Conservation (phyloP, 208 protist genomes). For the Naegleria gruberi region DNA sequence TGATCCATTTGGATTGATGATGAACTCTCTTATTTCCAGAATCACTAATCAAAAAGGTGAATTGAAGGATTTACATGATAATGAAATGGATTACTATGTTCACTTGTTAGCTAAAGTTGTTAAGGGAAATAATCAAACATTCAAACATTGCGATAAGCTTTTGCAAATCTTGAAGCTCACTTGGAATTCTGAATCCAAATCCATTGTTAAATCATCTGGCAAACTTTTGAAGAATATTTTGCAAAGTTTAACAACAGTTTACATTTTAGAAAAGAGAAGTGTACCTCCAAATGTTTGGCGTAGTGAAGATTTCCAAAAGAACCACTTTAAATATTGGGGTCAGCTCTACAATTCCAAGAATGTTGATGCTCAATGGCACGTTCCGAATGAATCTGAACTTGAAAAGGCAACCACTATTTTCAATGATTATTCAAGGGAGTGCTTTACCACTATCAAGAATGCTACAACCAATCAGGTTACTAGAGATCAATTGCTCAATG, state of each 20-base stretch:
- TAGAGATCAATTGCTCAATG: not conserved
- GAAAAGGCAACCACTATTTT: not conserved
- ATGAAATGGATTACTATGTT: not conserved
- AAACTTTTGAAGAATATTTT: slow-evolving; percentile 11
- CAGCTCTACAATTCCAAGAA: not conserved
- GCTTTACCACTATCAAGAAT: not conserved
- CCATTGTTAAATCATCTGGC: not conserved
- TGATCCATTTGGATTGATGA: not conserved
- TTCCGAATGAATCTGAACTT: not conserved
- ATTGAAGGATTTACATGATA: not conserved
- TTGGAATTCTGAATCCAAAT: not conserved
- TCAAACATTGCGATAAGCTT: not conserved
- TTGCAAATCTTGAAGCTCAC: not conserved
- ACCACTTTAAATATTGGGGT: slow-evolving; percentile 13
- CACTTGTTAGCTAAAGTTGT: not conserved
- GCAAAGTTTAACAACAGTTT: not conserved
- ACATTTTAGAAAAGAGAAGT: not conserved
- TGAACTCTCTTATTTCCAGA: not conserved
- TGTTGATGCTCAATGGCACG: slow-evolving; percentile 17
- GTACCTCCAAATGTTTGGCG: not conserved
- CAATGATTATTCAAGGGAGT: not conserved
- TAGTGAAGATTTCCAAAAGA: not conserved
- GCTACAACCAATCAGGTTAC: not conserved
- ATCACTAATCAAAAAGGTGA: not conserved
- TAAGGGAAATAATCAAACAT: not conserved